Evolutionary conservation across 1,284 basidiomycete genomes (phyloP).

Genomic region (Irpex rosettiformis): DNA sequence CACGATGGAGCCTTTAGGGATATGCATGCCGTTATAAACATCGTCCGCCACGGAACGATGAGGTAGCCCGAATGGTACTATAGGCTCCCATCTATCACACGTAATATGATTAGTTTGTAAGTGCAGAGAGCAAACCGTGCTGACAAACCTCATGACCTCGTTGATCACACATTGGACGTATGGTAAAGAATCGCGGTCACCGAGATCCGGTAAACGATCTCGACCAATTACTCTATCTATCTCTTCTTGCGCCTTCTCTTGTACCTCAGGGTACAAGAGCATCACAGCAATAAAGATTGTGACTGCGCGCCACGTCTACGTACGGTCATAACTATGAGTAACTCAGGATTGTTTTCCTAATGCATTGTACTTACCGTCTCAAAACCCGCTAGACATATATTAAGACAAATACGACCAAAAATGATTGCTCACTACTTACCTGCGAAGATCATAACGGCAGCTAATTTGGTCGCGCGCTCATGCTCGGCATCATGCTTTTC

Average conservation of each 20-base stretch:
- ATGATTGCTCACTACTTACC: not conserved
- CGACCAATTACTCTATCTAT: conserved; percentile 14
- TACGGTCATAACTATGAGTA: not conserved
- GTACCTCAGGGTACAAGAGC: conserved; percentile 13
- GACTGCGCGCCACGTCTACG: conserved; percentile 6
- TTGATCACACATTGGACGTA: conserved; percentile 14
- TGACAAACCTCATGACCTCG: conserved; percentile 11
- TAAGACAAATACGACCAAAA: no score
- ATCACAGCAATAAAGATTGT: conserved; percentile 13
- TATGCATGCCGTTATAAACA: conserved; percentile 6
- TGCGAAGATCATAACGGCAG: not conserved
- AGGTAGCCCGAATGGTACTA: not conserved
- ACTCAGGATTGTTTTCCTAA: not conserved
- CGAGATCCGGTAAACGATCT: conserved; percentile 14
- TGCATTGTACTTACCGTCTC: not conserved
- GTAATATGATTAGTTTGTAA: no score
- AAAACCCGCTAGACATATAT: not conserved
- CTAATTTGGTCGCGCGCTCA: not conserved
- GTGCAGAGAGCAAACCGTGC: no score
- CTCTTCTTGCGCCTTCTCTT: conserved; percentile 12
- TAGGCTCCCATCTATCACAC: conserved; percentile 6
- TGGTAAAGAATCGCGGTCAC: conserved; percentile 15
- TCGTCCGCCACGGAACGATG: conserved; percentile 1
- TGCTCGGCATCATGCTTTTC: not conserved
- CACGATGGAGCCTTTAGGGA: conserved; percentile 9